Conservation (phyloP, 805 yeast genomes). For the Kuraishia cidri region DNA sequence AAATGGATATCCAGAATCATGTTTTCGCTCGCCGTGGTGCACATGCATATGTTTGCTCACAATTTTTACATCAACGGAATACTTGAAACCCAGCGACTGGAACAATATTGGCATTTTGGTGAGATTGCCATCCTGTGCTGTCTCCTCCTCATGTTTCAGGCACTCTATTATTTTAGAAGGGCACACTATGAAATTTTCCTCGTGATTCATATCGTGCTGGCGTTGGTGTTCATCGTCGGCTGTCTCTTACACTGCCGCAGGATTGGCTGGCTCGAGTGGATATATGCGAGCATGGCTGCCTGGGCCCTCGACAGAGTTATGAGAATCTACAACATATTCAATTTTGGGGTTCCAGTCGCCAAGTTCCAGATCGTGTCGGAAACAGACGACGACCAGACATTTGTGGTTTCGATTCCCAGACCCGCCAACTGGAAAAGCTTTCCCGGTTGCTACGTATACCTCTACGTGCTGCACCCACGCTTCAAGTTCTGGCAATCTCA, state of each 20-base stretch:
- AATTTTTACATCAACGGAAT: constrained; percentile 3
- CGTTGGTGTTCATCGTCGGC: constrained; percentile 39
- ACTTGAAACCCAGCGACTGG: constrained; percentile 16
- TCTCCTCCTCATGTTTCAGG: constrained; percentile 35
- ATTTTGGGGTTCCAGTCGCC: constrained; percentile 29
- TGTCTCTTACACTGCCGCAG: constrained; percentile 34
- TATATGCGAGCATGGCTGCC: constrained; percentile 42
- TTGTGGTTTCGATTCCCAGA: constrained; percentile 35
- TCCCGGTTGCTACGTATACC: constrained; percentile 50
- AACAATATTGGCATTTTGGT: constrained; percentile 18
- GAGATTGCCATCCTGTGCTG: constrained; percentile 27
- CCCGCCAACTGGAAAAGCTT: constrained; percentile 38
- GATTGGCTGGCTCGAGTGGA: constrained; percentile 39
- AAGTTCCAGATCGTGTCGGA: constrained; percentile 26
- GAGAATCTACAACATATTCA: constrained; percentile 26
- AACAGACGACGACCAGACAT: too few species aligned
- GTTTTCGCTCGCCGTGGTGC: constrained; percentile 32
- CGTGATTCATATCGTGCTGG: constrained; percentile 48
- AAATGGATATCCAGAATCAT: constrained; percentile 45
- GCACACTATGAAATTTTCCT: constrained; percentile 52
- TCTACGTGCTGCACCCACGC: constrained; percentile 45
- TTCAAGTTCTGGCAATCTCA: constrained; percentile 61
- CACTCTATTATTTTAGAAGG: constrained; percentile 43
- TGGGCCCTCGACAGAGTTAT: constrained; percentile 44
- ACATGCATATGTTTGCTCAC: constrained; percentile 23